Conservation (phyloP, 805 yeast genomes). For the Suhomyces pyralidae region DNA sequence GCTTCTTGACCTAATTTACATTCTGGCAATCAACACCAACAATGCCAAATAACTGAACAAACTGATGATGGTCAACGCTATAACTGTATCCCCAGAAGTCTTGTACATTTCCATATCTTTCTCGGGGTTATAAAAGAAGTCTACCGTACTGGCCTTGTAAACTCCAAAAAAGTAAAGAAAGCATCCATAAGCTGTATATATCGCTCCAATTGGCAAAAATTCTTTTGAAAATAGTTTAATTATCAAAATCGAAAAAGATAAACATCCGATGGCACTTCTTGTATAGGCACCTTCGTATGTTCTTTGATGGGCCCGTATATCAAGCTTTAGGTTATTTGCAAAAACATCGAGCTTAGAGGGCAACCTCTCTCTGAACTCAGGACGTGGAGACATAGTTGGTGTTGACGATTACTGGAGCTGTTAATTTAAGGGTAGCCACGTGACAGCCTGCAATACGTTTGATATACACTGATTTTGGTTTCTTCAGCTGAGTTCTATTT, state of each 20-base stretch:
- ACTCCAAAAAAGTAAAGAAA: conserved; percentile 39
- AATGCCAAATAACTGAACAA: conserved; percentile 49
- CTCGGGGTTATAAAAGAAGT: conserved; percentile 35
- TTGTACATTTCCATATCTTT: conserved; percentile 43
- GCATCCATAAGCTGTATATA: conserved; percentile 60
- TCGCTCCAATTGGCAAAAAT: conserved; percentile 63
- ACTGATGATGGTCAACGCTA: conserved; percentile 51
- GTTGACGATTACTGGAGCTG: neutral
- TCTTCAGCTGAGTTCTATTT: neutral
- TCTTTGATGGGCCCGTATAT: conserved; percentile 69
- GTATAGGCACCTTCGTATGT: conserved; percentile 85
- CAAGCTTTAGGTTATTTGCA: conserved; percentile 41
- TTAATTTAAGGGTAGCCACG: neutral
- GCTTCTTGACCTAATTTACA: conserved; percentile 41
- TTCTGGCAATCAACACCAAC: conserved; percentile 43
- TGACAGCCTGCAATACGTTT: neutral
- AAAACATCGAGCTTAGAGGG: conserved; percentile 37
- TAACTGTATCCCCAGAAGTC: conserved; percentile 62
- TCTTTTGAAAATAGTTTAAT: conserved; percentile 62
- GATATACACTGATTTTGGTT: neutral
- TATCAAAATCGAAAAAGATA: conserved; percentile 63
- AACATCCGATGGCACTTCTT: conserved; percentile 65
- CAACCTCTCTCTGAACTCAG: conserved; percentile 16
- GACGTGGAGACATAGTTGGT: conserved; percentile 1
- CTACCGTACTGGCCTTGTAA: conserved; percentile 32